Base-by-base conservation (phyloP, 768 basidiomycete species). In the Russula ochroleuca region DNA sequence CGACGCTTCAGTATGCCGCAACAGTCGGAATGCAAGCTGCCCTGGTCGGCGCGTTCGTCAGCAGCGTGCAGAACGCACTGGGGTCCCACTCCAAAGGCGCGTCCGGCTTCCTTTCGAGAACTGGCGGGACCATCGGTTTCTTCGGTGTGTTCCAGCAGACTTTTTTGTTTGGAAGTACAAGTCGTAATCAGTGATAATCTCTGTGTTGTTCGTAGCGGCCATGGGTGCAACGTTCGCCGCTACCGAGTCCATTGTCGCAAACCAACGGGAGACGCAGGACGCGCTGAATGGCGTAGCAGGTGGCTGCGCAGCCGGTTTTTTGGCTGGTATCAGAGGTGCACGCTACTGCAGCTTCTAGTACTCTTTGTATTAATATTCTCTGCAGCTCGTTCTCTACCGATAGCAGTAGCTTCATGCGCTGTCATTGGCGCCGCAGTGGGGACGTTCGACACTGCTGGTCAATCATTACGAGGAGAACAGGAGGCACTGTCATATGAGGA, bases 301-400 rank as follows among this genome's bases (percentile, higher is more conserved):
- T 59, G 94, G 89, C 61, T 96, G 94, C 77, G 94, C 94, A 53
- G 94, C 94, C 57, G 94, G 94, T 51, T 93, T 96, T 76, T 76
- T 96, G 66, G 92, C 92, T 35, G 94, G 94, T 58, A 75, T 95
- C 61, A 82, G 91, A 79, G 82, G 92, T 93, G 70, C 45, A 83
- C 76, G 13, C 48, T 37, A 56, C 59, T 55, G 19, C 49, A 35
- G 17, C 64, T 23, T 25, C 33, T 33, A 37, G 23, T 45, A 23
- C 43, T 8, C 60, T 40, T 54, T 64, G 57, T 59, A 23, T 40
- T 23, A 14, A 48, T 28, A 67, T 72, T 38, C 67, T 2, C 61
- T 69, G 21, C 67, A 95, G 93, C 85, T 58, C 88, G 90, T 64
- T 97, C 94, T 37, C 70, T 96, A 68, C 94, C 94, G 7, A 78